Evolutionary conservation across 108 stramenopile genomes (phyloP), one percentile per base, ranked within the genome.

Genomic region (Cylindrotheca fusiformis): DNA sequence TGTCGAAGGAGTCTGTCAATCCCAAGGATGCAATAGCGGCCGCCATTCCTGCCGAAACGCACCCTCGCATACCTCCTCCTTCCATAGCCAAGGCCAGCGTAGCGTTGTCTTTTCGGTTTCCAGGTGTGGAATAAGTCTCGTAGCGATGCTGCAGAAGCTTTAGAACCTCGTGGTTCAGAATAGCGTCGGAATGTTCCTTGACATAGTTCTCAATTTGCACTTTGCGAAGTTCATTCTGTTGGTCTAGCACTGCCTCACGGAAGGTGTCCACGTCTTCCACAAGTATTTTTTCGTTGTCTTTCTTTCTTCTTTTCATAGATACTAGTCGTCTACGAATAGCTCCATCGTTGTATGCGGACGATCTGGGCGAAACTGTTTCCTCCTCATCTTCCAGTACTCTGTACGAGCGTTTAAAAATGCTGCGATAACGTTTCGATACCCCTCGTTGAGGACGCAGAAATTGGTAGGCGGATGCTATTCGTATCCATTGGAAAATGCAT

Each of bases 51-150:
- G 86, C 88, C 47, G 55, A 59, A 14, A 89, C 82, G 12, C 85
- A 85, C 1, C 88, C 91, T 33, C 88, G 32, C 91, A 90, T 93
- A 2, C 74, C 90, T 32, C 86, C 86, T 27, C 86, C 91, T 70
- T 93, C 91, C 46, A 90, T 93, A 14, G 93, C 78, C 1, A 97
- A 51, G 14, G 94, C 91, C n/a, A 96, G 72, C 17, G 53, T 65
- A 12, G 76, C 55, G 5, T 67, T 82, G 52, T 85, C 90, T 57
- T 68, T 65, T 20, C 91, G 84, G 74, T 72, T 25, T 18, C 64
- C 64, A 5, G 91, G 91, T 32, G 61, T 83, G 18, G 91, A 85
- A 20, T 59, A 56, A 0, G 67, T 71, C 22, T 72, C 48, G 53
- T 67, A 79, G 5, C 88, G 77, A 53, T 66, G 25, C 28, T 72